Evolutionary conservation across 1,284 basidiomycete species (phyloP).

Genomic region (Cutaneotrichosporon arboriforme): DNA sequence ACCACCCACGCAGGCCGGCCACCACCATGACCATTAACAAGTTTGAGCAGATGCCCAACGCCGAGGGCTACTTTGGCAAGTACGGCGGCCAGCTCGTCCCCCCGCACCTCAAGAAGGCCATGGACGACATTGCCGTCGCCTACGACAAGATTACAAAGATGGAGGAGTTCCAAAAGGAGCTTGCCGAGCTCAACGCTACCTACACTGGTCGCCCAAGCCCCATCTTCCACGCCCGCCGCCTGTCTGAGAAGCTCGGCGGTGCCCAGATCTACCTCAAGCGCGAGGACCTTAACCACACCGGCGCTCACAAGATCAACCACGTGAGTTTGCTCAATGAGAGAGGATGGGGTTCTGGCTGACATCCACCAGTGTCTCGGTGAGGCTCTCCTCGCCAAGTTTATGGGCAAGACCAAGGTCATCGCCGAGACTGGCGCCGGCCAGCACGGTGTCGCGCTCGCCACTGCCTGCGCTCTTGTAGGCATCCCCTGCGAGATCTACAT

Average conservation of each 20-base stretch:
- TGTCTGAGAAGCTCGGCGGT: conserved; percentile 71
- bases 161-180: conserved; percentile 21
- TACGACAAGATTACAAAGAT: conserved; percentile 17
- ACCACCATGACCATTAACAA: conserved; percentile 9
- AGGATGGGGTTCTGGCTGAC: background rate
- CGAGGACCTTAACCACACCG: conserved; percentile 73
- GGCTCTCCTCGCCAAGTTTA: conserved; percentile 81
- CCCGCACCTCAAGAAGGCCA: conserved; percentile 17
- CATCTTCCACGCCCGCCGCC: conserved; percentile 57
- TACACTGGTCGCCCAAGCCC: conserved; percentile 17
- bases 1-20: background rate
- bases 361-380: conserved; percentile 58
- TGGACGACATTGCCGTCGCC: conserved; percentile 17
- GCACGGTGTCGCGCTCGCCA: conserved; percentile 97
- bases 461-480: conserved; percentile 93
- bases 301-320: conserved; percentile 89
- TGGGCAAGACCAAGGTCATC: conserved; percentile 86
- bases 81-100: conserved; percentile 19
- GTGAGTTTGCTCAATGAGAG: conserved; percentile 50
- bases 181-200: conserved; percentile 10
- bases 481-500: conserved; percentile 96
- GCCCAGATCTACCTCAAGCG: conserved; percentile 94
- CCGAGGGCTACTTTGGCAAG: conserved; percentile 20
- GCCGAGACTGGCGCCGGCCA: conserved; percentile 98
- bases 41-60: conserved; percentile 19